Conservation (phyloP, 495 filamentous ascomycete genomes). For the Lasiosphaeria ovina region DNA sequence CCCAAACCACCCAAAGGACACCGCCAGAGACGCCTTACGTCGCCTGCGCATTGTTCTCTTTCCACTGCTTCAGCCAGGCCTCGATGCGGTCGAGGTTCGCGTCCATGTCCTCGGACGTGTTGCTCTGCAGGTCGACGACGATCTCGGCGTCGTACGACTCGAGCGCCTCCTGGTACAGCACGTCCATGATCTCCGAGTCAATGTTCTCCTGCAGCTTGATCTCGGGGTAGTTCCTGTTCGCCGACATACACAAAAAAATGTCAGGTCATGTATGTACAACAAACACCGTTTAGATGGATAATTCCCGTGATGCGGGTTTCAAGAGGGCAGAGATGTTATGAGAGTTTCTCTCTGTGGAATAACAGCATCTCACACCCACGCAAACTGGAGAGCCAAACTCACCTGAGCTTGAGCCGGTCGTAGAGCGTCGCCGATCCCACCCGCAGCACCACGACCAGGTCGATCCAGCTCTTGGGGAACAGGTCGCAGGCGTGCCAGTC, state of each 20-base stretch:
- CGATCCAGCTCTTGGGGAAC: constrained; percentile 91
- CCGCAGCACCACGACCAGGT: constrained; percentile 89
- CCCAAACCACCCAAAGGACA: no score
- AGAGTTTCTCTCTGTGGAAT: no score
- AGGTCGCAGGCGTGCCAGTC: constrained; percentile 99
- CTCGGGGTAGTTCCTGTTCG: constrained; percentile 68
- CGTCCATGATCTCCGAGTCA: constrained; percentile 96
- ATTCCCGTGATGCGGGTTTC: no score
- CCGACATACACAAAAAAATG: neutral
- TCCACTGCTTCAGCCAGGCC: constrained; percentile 80
- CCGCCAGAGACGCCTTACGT: no score
- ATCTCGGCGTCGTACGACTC: constrained; percentile 85
- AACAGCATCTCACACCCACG: neutral
- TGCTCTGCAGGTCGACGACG: constrained; percentile 85
- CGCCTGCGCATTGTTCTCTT: constrained; percentile 3
- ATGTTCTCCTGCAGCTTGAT: constrained; percentile 92
- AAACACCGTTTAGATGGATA: neutral
- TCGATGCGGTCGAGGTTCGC: constrained; percentile 81
- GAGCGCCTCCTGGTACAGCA: constrained; percentile 84
- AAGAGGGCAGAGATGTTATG: no score
- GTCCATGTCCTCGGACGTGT: constrained; percentile 78
- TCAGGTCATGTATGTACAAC: neutral
- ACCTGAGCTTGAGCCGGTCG: constrained; percentile 77
- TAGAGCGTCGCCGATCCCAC: constrained; percentile 76
- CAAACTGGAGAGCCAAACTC: constrained; percentile 6